Evolutionary conservation across 164 flowering plant genomes (phyloP).

Genomic region (Platanus orientalis): DNA sequence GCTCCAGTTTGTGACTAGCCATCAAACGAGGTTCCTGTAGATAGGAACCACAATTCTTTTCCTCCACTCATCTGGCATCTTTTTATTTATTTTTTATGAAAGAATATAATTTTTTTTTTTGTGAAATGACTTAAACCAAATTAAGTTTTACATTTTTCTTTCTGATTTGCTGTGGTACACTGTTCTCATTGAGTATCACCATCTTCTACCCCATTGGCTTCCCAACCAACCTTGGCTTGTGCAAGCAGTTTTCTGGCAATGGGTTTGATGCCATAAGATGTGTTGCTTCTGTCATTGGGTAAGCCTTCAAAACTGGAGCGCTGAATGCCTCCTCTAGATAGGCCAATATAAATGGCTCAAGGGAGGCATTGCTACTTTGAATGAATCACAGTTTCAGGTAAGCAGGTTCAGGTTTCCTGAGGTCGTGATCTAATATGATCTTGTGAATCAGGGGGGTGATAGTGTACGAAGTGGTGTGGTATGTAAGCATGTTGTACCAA

Average conservation of each 20-base stretch:
- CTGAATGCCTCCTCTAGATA: conserved; percentile 73
- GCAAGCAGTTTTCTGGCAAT: conserved; percentile 66
- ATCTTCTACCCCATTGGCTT: conserved; percentile 81
- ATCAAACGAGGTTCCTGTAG: too few species aligned
- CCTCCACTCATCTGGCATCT: too few species aligned
- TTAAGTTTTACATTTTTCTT: too few species aligned
- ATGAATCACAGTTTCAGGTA: conserved; percentile 88
- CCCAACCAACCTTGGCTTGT: conserved; percentile 88
- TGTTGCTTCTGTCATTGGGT: conserved; percentile 82
- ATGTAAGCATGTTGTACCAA: conserved; percentile 70
- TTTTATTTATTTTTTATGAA: too few species aligned
- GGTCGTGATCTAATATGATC: conserved; percentile 79
- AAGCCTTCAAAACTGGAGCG: conserved; percentile 91
- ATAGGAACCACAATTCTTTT: too few species aligned
- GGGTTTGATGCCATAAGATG: conserved; percentile 80
- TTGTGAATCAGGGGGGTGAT: conserved; percentile 96
- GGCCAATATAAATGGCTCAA: conserved; percentile 61
- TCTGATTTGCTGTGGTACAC: conserved; percentile 39
- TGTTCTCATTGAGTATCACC: conserved; percentile 66
- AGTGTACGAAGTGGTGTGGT: conserved; percentile 89
- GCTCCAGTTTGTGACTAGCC: too few species aligned
- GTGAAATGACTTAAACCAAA: too few species aligned
- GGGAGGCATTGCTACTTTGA: conserved; percentile 80
- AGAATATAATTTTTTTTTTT: too few species aligned
- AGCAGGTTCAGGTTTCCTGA: conserved; percentile 42